Base-by-base conservation (phyloP, 2,329 filamentous ascomycete species). In the Cladosporium sp. region DNA sequence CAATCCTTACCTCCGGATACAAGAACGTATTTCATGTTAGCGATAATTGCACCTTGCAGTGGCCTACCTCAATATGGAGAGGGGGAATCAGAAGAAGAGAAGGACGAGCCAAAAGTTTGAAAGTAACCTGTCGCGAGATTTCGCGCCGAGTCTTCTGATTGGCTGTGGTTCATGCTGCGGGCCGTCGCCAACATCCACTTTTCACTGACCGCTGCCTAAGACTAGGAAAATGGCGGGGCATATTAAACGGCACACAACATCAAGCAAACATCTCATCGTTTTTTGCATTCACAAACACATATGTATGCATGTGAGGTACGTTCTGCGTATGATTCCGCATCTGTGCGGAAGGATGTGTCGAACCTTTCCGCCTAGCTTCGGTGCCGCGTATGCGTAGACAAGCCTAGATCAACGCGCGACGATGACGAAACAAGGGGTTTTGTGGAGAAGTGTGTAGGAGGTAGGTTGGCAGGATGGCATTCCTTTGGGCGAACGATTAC, bases 1-100 rank as follows among this genome's bases (percentile, higher is more conserved):
- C 32, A 7, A 7, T 68, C 74, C n/a, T 72, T 70, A 86, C 85
- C 86, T 78, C 86, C 86, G 60, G 84, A 87, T 59, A 89, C 85
- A 59, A 89, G 76, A 70, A 90, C 83, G 77, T 88, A 88, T 75
- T 88, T 88, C 85, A 89, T 90, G 64, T 73, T 82, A 67, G 61
- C 59, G 51, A 50, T 52, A 54, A 35, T 64, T 58, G 51, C 59
- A 62, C 61, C 62, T 63, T 66, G 57, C 65, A 65, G 63, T 64
- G 68, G 67, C 68, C 62, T 64, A 56, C 54, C 62, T 67, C 62
- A 63, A 61, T 57, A 51, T 59, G 65, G 67, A 66, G 65, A 67
- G 69, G 66, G 69, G 69, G 68, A 66, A 64, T 57, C 69, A 63
- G 42, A 50, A 50, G 48, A 43, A 50, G 48, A 50, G 48, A 42